A percentile compares a stretch with the other conserved stretches of the same genome.
phyloP scores from a whole-genome alignment of 306 rosid genomes.

The Castanospermum australe region DNA sequence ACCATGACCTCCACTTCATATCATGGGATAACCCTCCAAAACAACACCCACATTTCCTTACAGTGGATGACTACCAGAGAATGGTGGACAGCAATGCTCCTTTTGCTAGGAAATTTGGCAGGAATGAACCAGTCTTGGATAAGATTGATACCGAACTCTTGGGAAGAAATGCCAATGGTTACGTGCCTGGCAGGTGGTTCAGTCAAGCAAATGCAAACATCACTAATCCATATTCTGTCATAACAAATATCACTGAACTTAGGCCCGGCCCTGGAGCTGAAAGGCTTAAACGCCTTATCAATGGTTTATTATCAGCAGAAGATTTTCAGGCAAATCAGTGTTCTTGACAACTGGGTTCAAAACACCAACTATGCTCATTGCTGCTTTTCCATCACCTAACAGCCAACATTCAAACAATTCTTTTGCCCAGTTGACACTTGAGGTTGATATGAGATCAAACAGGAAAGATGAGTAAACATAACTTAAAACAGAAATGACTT shows the following conservation, averaged over 20 bases:
- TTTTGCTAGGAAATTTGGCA: constrained; percentile 72
- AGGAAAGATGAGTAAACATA: constrained; percentile 20
- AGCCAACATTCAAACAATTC: constrained; percentile 25
- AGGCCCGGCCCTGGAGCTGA: constrained; percentile 67
- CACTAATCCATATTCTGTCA: constrained; percentile 18
- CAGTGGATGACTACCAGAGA: constrained; percentile 42
- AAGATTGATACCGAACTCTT: constrained; percentile 61
- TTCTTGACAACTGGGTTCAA: constrained; percentile 32
- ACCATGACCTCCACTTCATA: constrained; percentile 86
- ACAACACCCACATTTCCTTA: constrained; percentile 77
- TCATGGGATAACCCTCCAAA: constrained; percentile 89
- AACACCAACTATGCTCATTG: background rate
- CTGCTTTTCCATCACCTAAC: constrained; percentile 8
- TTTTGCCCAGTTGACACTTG: constrained; percentile 7
- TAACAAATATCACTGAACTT: constrained; percentile 50
- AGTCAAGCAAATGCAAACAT: constrained; percentile 27
- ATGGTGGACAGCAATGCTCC: constrained; percentile 78
- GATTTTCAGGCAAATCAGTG: constrained; percentile 59
- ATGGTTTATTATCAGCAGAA: constrained; percentile 57
- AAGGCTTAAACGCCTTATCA: constrained; percentile 55
- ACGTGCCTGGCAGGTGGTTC: constrained; percentile 63
- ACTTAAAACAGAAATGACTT: constrained; percentile 25
- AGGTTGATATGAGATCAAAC: constrained; percentile 24
- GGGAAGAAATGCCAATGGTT: constrained; percentile 56
- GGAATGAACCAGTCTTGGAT: constrained; percentile 50